Evolutionary conservation across 257 asterid genomes (phyloP).

Genomic region (Capsicum rhomboideum): DNA sequence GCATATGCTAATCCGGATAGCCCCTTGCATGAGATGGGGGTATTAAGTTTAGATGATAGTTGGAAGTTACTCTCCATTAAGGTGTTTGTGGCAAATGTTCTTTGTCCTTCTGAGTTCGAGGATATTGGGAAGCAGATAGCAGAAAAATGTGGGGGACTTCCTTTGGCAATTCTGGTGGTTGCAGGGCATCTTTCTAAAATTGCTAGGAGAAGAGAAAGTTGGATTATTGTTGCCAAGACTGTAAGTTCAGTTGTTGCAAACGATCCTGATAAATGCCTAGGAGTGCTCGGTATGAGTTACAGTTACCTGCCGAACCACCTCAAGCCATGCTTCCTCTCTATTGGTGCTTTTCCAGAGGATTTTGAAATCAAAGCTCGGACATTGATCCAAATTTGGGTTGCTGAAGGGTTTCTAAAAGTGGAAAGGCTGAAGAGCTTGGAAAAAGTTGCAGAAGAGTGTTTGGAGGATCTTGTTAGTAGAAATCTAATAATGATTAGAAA

Average conservation of each 20-base stretch:
- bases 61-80: conserved; percentile 21
- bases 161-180: conserved; percentile 31
- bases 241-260: conserved; percentile 11
- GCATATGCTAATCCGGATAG: conserved; percentile 4
- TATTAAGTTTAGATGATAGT: conserved; percentile 21
- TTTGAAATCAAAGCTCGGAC: conserved; percentile 18
- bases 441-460: conserved; percentile 4
- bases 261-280: conserved; percentile 15
- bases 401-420: conserved; percentile 13
- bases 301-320: conserved; percentile 21
- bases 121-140: conserved; percentile 23
- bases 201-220: conserved; percentile 9
- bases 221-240: conserved; percentile 15
- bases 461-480: conserved; percentile 6
- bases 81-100: conserved; percentile 14
- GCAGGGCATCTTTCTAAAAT: conserved; percentile 23
- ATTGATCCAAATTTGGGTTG: conserved; percentile 18
- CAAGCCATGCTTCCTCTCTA: conserved; percentile 25
- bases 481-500: neutral
- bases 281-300: conserved; percentile 22
- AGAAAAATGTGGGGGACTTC: conserved; percentile 28
- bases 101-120: conserved; percentile 18
- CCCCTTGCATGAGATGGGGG: conserved; percentile 19
- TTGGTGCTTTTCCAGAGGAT: conserved; percentile 23
- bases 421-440: neutral